Base-by-base conservation (phyloP, 2,329 filamentous ascomycete genomes). In the Talaromyces sp. region DNA sequence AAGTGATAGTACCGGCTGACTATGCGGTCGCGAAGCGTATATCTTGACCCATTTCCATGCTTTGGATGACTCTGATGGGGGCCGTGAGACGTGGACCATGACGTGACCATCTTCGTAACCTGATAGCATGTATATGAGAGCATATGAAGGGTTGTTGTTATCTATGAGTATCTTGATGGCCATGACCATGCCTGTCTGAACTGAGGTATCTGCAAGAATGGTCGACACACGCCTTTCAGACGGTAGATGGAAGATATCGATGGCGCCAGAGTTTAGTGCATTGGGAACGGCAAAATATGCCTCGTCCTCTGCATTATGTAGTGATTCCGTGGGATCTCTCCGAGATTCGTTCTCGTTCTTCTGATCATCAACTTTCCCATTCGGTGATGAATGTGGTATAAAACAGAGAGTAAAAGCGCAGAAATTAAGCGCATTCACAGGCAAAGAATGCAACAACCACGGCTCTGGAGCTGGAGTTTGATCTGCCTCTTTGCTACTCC, bases 391-490 rank as follows among this genome's bases (percentile, higher is more conserved):
- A 31, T 15, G 13, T 35, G 52, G 31, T 62, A 74, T 69, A 60
- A 77, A 60, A 68, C 86, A 87, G 61, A 81, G 80, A 2, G 88
- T 81, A 70, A 96, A 96, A 1, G 88, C 82, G 70, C 94, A 99
- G 70, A 97, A 99, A 69, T 97, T 99, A 76, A 97, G 83, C 1
- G 93, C 91, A 68, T 97, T 97, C 43, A 97, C 91, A 5, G 89
- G 80, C 5, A 99, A 77, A 3, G 89, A 82, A 72, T 96, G 84
- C 21, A 96, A 73, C n/a, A 97, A 77, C 91, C 90, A 96, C 31
- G 94, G 94, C 66, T 72, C 67, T 15, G 54, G 62, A 22, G 86
- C 13, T 22, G 52, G 53, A 7, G 7, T 9, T 28, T 39, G 19
- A 7, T 33, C 81, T 17, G 81, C 82, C 31, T 69, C 62, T 76